phyloP scores from a whole-genome alignment of 2,329 filamentous ascomycete genomes.

The Aureobasidium vineae region DNA sequence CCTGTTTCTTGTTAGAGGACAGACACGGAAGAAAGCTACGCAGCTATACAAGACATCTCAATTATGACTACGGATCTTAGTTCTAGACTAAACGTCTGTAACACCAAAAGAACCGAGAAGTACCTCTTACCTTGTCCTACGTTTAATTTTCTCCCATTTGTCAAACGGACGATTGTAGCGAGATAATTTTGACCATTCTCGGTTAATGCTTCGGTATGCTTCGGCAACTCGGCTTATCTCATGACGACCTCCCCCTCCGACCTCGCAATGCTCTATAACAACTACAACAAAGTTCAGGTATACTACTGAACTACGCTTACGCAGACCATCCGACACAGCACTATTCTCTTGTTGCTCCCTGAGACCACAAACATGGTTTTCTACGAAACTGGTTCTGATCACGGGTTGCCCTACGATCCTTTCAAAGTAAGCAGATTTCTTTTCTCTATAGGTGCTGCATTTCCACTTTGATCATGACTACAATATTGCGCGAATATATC shows the following conservation, averaged over 20 bases:
- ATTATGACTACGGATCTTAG: too few relatives aligned
- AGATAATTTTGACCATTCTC: background rate
- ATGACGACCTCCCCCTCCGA: too few relatives aligned
- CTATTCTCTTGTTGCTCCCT: background rate
- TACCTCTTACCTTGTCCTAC: too few relatives aligned
- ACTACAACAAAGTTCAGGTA: constrained; percentile 28
- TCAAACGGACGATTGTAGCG: too few relatives aligned
- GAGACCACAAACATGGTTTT: constrained; percentile 42
- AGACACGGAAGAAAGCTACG: too few relatives aligned
- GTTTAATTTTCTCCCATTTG: too few relatives aligned
- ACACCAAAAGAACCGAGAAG: too few relatives aligned
- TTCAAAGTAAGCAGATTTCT: constrained; percentile 49
- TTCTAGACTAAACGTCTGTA: too few relatives aligned
- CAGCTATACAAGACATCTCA: too few relatives aligned
- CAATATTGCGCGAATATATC: background rate
- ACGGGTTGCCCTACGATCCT: constrained; percentile 54
- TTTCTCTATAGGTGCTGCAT: background rate
- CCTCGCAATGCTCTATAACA: background rate
- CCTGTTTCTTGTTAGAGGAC: too few relatives aligned
- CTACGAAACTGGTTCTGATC: constrained; percentile 53
- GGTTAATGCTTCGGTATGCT: constrained; percentile 1
- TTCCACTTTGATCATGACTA: background rate
- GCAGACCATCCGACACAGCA: too few relatives aligned
- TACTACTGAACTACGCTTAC: too few relatives aligned
- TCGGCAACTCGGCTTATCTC: constrained; percentile 7